A percentile compares a stretch with the other conserved stretches of the same genome.
Evolutionary conservation across 192 early-diverging fungal genomes (phyloP).

Genomic region (Lunasporangiospora selenospora): DNA sequence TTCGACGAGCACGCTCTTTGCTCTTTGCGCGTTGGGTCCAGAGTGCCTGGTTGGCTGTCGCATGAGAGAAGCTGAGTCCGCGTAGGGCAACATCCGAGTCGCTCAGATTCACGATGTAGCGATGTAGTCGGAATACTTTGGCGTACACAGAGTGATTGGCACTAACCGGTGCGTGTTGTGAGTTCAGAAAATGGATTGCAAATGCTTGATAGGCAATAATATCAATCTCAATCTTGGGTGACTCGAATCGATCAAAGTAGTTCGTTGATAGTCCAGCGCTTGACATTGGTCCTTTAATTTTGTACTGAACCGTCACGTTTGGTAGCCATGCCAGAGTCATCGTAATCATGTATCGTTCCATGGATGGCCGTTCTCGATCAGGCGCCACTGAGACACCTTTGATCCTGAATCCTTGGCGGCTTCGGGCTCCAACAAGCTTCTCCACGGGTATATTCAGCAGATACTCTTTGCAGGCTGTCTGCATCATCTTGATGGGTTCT

Average conservation of each 20-base stretch:
- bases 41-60: constrained; percentile 32
- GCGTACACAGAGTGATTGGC: constrained; percentile 53
- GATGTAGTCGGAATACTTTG: constrained; percentile 58
- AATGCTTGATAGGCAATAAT: constrained; percentile 55
- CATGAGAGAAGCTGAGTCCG: constrained; percentile 37
- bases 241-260: constrained; percentile 46
- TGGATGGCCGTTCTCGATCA: constrained; percentile 42
- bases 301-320: constrained; percentile 78
- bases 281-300: constrained; percentile 58
- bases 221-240: constrained; percentile 56
- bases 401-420: constrained; percentile 75
- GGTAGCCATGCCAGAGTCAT: constrained; percentile 77
- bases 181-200: constrained; percentile 50
- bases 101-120: constrained; percentile 50
- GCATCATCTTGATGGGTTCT: constrained; percentile 64
- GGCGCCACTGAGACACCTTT: constrained; percentile 58
- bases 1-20: constrained; percentile 13
- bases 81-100: constrained; percentile 59
- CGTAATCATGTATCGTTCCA: constrained; percentile 65
- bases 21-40: constrained; percentile 31
- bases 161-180: constrained; percentile 50
- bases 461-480: constrained; percentile 70
- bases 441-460: constrained; percentile 63
- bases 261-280: constrained; percentile 6
- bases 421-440: constrained; percentile 66